phyloP scores from a whole-genome alignment of 129 eudicot genomes.

The Gnaphalium uliginosum region DNA sequence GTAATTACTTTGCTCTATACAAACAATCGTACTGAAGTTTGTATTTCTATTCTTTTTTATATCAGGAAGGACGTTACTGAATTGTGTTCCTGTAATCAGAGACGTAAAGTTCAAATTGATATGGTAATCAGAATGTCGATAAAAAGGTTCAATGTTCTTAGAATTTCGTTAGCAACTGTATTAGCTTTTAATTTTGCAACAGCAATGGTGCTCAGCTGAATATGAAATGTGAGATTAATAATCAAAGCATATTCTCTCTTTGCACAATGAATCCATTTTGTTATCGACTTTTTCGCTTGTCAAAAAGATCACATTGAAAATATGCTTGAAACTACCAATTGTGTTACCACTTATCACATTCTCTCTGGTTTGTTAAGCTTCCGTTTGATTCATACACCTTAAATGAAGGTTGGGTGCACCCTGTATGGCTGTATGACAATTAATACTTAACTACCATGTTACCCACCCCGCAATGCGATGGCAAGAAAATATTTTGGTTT shows the following conservation, averaged over 20 bases:
- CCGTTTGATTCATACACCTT: background rate
- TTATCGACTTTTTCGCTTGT: background rate
- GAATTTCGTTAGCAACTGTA: background rate
- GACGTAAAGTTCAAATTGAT: background rate
- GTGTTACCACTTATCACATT: background rate
- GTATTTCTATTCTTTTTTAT: background rate
- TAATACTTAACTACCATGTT: too few relatives aligned
- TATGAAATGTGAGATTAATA: background rate
- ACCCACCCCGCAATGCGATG: too few relatives aligned
- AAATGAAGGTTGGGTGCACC: too few relatives aligned
- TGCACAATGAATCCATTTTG: background rate
- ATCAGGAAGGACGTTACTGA: background rate
- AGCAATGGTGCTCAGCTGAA: background rate
- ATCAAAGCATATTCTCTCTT: background rate
- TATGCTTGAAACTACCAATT: background rate
- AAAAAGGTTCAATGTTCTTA: background rate
- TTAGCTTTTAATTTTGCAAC: slow-evolving; percentile 1
- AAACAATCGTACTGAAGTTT: background rate
- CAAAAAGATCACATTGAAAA: background rate
- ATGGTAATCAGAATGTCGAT: background rate
- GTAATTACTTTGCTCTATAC: background rate
- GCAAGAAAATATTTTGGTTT: too few relatives aligned
- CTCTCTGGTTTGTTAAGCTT: background rate
- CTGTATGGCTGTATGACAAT: too few relatives aligned
- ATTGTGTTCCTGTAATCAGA: background rate